A percentile compares a stretch with the other conserved stretches of the same genome.
These are phyloP conservation scores for Aureobasidium sp. DNA, from an alignment of 2,329 filamentous ascomycete species.

Conservation along the genomic window DNA sequence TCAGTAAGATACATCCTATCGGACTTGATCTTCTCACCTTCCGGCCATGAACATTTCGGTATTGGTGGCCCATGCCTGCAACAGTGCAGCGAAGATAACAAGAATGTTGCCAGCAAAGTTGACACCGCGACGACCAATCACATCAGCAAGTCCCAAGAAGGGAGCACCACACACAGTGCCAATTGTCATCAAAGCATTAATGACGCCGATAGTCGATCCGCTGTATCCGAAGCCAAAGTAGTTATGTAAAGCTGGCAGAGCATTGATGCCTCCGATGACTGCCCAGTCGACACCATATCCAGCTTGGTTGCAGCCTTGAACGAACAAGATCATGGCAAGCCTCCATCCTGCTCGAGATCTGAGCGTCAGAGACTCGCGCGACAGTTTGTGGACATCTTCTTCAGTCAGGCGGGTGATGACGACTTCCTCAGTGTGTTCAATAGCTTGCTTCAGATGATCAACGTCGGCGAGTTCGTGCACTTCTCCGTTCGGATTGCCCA, in stretches of 20 bases:
- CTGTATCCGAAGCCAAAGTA: slow-evolving; percentile 39
- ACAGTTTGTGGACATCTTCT: slow-evolving; percentile 39
- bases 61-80: slow-evolving; percentile 30
- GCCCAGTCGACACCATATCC: slow-evolving; percentile 46
- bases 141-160: slow-evolving; percentile 45
- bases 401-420: slow-evolving; percentile 41
- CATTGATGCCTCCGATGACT: slow-evolving; percentile 43
- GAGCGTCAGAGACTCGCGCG: slow-evolving; percentile 35
- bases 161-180: slow-evolving; percentile 44
- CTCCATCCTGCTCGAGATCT: slow-evolving; percentile 38
- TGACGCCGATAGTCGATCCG: slow-evolving; percentile 36
- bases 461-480: slow-evolving; percentile 26
- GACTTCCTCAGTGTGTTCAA: slow-evolving; percentile 38
- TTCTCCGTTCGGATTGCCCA: not conserved
- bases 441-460: slow-evolving; percentile 25
- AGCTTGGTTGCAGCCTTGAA: slow-evolving; percentile 44
- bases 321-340: slow-evolving; percentile 38
- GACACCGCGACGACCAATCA: slow-evolving; percentile 46
- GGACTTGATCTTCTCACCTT: not conserved
- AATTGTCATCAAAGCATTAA: slow-evolving; percentile 45
- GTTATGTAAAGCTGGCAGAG: slow-evolving; percentile 36
- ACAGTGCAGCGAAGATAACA: slow-evolving; percentile 39
- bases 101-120: slow-evolving; percentile 42
- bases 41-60: slow-evolving; percentile 34
- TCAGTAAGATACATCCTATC: not conserved